Evolutionary conservation across 305 asterid species (phyloP).

Genomic region (Fraxinus baroniana): DNA sequence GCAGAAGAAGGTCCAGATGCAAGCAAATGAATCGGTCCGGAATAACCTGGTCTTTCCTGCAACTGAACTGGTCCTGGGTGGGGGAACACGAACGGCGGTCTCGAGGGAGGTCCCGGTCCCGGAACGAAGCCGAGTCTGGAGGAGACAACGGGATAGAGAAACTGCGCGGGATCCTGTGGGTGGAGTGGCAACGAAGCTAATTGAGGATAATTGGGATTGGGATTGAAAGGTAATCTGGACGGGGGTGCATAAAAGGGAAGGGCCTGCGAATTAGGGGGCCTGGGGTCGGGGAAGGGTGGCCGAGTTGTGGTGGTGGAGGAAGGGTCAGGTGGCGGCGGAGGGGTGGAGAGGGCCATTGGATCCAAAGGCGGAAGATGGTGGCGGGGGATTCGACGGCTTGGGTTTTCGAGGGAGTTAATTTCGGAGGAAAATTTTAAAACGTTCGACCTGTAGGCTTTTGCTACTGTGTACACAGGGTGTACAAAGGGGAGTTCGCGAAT

Average conservation of each 20-base stretch:
- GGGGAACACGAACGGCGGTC: constrained; percentile 53
- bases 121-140: constrained; percentile 57
- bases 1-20: constrained; percentile 33
- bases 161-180: constrained; percentile 41
- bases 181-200: constrained; percentile 45
- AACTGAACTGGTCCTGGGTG: constrained; percentile 46
- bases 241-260: constrained; percentile 41
- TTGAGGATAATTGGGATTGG: constrained; percentile 57
- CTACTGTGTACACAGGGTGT: too few species aligned
- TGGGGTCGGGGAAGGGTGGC: constrained; percentile 46
- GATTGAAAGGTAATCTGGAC: constrained; percentile 47
- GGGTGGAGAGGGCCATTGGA: constrained; percentile 34
- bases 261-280: constrained; percentile 44
- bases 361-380: constrained; percentile 13
- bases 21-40: constrained; percentile 40
- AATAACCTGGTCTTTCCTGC: constrained; percentile 32
- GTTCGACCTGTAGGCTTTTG: too few species aligned
- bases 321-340: constrained; percentile 20
- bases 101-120: constrained; percentile 36
- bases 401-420: too few species aligned
- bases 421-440: too few species aligned
- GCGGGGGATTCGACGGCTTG: constrained; percentile 33
- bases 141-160: constrained; percentile 60
- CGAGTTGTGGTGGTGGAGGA: constrained; percentile 17
- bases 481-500: too few species aligned